Conservation (phyloP, 2,329 filamentous ascomycete genomes). For the Paraconiothyrium brasiliense region DNA sequence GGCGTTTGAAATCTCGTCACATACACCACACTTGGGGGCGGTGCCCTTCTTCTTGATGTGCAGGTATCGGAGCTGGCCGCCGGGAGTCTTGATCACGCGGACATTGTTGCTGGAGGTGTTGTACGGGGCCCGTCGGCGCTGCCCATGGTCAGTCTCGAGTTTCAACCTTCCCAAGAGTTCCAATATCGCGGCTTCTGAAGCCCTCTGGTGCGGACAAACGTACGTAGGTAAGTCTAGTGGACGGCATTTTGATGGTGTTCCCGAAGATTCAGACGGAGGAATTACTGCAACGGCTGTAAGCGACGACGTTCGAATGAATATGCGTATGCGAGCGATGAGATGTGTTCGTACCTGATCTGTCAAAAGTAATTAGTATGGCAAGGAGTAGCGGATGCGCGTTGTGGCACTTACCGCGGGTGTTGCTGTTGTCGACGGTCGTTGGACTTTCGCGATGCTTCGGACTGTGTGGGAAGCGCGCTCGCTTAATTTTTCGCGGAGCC, state of each 20-base stretch:
- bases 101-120: slow-evolving; percentile 99
- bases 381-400: slow-evolving; percentile 20
- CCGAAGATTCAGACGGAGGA: slow-evolving; percentile 44
- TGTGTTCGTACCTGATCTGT: slow-evolving; percentile 38
- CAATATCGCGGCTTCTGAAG: slow-evolving; percentile 3
- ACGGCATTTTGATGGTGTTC: slow-evolving; percentile 61
- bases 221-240: slow-evolving; percentile 66
- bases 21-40: slow-evolving; percentile 83
- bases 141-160: slow-evolving; percentile 45
- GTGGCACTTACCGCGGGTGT: slow-evolving; percentile 42
- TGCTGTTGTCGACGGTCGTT: slow-evolving; percentile 41
- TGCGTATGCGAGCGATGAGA: slow-evolving; percentile 14
- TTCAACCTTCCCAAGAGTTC: slow-evolving; percentile 22
- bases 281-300: slow-evolving; percentile 41
- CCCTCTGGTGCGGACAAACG: slow-evolving; percentile 36
- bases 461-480: slow-evolving; percentile 20
- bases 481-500: slow-evolving; percentile 17
- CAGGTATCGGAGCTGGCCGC: slow-evolving; percentile 92
- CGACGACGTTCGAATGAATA: slow-evolving; percentile 24
- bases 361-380: slow-evolving; percentile 24
- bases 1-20: slow-evolving; percentile 22
- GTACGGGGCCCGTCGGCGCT: slow-evolving; percentile 74
- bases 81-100: slow-evolving; percentile 81
- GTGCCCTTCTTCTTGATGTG: slow-evolving; percentile 99
- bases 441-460: slow-evolving; percentile 21